phyloP scores from a whole-genome alignment of 1,284 basidiomycete species.

The Leccinum holopus region DNA sequence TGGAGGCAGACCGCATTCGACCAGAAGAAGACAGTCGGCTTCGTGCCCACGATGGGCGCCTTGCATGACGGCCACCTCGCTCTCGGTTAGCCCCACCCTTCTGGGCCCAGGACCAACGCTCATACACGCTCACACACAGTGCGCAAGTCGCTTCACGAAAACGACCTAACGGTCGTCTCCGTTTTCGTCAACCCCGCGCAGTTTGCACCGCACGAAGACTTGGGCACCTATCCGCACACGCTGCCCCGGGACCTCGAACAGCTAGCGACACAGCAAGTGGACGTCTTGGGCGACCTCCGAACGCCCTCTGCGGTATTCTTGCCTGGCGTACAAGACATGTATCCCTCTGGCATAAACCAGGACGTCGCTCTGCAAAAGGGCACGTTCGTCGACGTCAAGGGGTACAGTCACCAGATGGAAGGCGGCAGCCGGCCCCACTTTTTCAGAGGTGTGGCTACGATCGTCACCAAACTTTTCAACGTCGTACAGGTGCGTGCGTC shows the following conservation, averaged over 20 bases:
- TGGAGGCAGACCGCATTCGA: slow-evolving; percentile 74
- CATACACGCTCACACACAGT: slow-evolving; percentile 44
- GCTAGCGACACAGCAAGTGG: slow-evolving; percentile 38
- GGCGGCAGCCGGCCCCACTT: slow-evolving; percentile 83
- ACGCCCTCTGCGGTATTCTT: slow-evolving; percentile 74
- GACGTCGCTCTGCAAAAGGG: slow-evolving; percentile 77
- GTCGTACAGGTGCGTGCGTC: slow-evolving; percentile 66
- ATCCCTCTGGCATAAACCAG: slow-evolving; percentile 85
- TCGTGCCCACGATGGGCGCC: slow-evolving; percentile 97
- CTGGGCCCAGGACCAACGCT: background rate
- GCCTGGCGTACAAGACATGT: slow-evolving; percentile 80
- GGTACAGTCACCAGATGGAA: slow-evolving; percentile 87
- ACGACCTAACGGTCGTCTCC: slow-evolving; percentile 88
- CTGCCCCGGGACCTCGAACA: slow-evolving; percentile 62
- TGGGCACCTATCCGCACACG: slow-evolving; percentile 88
- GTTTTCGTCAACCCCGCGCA: slow-evolving; percentile 99
- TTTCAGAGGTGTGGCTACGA: slow-evolving; percentile 94
- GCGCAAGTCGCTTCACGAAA: slow-evolving; percentile 67
- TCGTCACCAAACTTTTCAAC: slow-evolving; percentile 95
- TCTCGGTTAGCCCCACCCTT: slow-evolving; percentile 58
- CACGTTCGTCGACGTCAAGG: slow-evolving; percentile 89
- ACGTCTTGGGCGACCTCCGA: slow-evolving; percentile 30
- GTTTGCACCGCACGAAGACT: slow-evolving; percentile 95
- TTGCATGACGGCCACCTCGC: slow-evolving; percentile 91
- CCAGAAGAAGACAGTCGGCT: slow-evolving; percentile 73